Percentiles rank a stretch among this genome's conserved stretches.
Evolutionary conservation across 495 filamentous ascomycete species (phyloP).

Genomic region (Penicillium parvum): DNA sequence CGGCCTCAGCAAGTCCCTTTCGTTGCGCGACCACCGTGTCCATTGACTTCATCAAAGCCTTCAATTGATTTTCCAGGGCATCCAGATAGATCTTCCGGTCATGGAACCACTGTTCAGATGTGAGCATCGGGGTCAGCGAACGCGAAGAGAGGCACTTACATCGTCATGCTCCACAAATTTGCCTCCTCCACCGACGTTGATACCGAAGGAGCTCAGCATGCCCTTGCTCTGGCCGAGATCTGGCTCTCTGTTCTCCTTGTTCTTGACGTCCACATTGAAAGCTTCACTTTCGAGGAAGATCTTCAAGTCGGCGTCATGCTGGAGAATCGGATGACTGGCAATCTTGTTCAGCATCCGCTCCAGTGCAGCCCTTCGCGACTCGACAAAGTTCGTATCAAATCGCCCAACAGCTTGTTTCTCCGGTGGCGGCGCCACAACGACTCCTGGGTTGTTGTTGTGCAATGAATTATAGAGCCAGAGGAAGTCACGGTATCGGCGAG

Average conservation of each 20-base stretch:
- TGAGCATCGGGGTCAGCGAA: conserved; percentile 2
- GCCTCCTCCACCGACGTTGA: conserved; percentile 63
- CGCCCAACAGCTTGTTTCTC: conserved; percentile 97
- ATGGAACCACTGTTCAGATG: conserved; percentile 77
- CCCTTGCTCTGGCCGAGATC: conserved; percentile 86
- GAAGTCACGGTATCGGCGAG: conserved; percentile 91
- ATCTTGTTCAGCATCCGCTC: conserved; percentile 98
- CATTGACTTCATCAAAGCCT: conserved; percentile 87
- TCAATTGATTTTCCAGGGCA: conserved; percentile 90
- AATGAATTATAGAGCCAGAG: conserved; percentile 94
- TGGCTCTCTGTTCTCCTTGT: conserved; percentile 90
- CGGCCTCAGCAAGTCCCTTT: conserved; percentile 87
- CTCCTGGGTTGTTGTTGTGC: conserved; percentile 89
- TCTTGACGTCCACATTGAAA: conserved; percentile 94
- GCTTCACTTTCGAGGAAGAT: conserved; percentile 94
- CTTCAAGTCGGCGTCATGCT: conserved; percentile 90
- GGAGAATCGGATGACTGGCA: conserved; percentile 82
- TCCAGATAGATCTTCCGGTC: conserved; percentile 92
- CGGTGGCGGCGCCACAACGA: conserved; percentile 91
- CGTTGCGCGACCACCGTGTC: conserved; percentile 87
- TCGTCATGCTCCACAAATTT: conserved; percentile 99
- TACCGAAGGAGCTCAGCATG: conserved; percentile 79
- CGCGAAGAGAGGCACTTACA: conserved; percentile 48
- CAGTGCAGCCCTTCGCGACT: conserved; percentile 80
- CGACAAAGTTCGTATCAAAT: conserved; percentile 96